Percentiles rank a stretch among this genome's conserved stretches.
phyloP scores from a whole-genome alignment of 1,139 yeast genomes.

The Taphrina communis region DNA sequence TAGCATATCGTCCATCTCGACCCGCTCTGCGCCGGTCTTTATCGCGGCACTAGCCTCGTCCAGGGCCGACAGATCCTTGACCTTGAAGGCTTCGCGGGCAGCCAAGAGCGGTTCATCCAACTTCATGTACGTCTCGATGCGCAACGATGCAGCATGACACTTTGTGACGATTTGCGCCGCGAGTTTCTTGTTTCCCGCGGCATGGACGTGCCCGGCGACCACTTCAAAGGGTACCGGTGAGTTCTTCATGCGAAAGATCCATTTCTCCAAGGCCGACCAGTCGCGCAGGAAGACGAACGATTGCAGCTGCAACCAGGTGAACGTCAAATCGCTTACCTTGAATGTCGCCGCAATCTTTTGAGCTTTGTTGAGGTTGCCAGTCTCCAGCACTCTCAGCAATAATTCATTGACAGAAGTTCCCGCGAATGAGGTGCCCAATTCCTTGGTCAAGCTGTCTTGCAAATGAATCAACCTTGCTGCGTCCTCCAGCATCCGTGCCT shows the following conservation, averaged over 20 bases:
- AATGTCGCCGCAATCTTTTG: constrained; percentile 64
- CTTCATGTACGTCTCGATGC: constrained; percentile 59
- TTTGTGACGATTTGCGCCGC: constrained; percentile 55
- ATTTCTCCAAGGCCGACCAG: constrained; percentile 65
- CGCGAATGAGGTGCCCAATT: constrained; percentile 63
- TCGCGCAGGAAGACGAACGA: constrained; percentile 61
- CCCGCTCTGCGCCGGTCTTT: constrained; percentile 6
- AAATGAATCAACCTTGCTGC: constrained; percentile 52
- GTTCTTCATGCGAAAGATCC: constrained; percentile 57
- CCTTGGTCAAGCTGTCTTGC: constrained; percentile 52
- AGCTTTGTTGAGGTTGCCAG: constrained; percentile 68
- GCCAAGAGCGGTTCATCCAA: constrained; percentile 65
- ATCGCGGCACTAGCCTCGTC: constrained; percentile 45
- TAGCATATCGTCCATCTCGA: constrained; percentile 9
- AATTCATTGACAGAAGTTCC: constrained; percentile 64
- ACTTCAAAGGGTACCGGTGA: constrained; percentile 78
- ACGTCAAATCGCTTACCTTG: constrained; percentile 66
- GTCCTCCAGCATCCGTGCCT: constrained; percentile 54
- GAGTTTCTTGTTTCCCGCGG: constrained; percentile 57
- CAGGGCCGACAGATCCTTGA: constrained; percentile 60
- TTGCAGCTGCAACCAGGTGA: constrained; percentile 66
- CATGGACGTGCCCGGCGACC: constrained; percentile 62
- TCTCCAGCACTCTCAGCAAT: constrained; percentile 59
- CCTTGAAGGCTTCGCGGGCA: constrained; percentile 64
- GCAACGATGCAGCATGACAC: constrained; percentile 53